Conservation (phyloP, 495 filamentous ascomycete species). For the Annulohypoxylon moriforme region DNA sequence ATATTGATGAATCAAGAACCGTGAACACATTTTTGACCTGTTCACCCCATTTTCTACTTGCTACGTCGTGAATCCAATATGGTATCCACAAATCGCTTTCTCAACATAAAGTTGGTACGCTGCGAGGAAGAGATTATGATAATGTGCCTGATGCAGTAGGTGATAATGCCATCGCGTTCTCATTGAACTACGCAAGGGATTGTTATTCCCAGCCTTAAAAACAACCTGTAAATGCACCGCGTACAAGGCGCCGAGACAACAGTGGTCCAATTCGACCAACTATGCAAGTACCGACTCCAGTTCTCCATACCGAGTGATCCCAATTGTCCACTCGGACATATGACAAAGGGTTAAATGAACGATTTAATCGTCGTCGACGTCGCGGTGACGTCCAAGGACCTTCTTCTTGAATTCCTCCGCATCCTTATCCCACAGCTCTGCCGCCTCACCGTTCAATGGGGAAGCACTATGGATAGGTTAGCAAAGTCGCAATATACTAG, state of each 20-base stretch:
- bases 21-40: conserved; percentile 33
- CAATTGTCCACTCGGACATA: conserved; percentile 25
- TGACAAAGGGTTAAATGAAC: conserved; percentile 26
- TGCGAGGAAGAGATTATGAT: not conserved
- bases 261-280: conserved; percentile 21
- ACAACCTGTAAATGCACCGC: conserved; percentile 43
- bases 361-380: conserved; percentile 66
- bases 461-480: conserved; percentile 71
- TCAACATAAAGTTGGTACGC: too few species aligned
- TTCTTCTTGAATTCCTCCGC: conserved; percentile 86
- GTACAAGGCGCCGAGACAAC: conserved; percentile 19
- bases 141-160: conserved; percentile 12
- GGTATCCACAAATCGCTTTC: not conserved
- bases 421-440: conserved; percentile 94
- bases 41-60: not conserved
- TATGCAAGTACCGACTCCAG: conserved; percentile 50
- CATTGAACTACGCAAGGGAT: conserved; percentile 12
- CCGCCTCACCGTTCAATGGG: conserved; percentile 95
- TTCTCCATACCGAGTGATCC: conserved; percentile 49
- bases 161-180: conserved; percentile 8
- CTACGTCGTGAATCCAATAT: not conserved
- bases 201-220: conserved; percentile 25
- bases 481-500: not conserved
- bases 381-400: conserved; percentile 66
- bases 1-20: conserved; percentile 61